phyloP scores from a whole-genome alignment of 2,329 filamentous ascomycete genomes.

The Monilinia vaccinii-corymbosi region DNA sequence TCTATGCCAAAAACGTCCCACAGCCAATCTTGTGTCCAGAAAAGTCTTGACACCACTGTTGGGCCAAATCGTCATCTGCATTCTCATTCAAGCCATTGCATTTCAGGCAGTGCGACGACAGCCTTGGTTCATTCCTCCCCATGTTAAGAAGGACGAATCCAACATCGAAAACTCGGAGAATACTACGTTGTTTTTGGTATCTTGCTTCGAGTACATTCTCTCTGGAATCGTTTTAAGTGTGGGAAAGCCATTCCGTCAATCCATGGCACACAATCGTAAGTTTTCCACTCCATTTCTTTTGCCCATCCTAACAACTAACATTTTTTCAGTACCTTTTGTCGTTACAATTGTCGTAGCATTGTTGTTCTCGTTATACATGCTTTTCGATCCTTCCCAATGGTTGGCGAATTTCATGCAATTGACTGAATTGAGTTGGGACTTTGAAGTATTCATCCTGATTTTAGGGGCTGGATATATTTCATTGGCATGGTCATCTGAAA shows the following conservation, averaged over 20 bases:
- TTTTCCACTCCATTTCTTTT: conserved; percentile 15
- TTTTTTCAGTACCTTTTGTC: conserved; percentile 65
- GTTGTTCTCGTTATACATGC: conserved; percentile 66
- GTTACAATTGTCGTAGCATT: conserved; percentile 63
- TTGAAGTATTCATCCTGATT: conserved; percentile 61
- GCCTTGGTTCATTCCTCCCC: conserved; percentile 78
- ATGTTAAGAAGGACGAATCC: conserved; percentile 65
- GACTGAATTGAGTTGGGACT: conserved; percentile 63
- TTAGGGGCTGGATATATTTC: conserved; percentile 62
- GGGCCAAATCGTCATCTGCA: conserved; percentile 76
- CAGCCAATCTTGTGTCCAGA: conserved; percentile 80
- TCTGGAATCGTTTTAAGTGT: conserved; percentile 83
- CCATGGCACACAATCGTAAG: conserved; percentile 70
- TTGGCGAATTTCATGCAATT: conserved; percentile 74
- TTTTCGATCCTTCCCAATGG: conserved; percentile 63
- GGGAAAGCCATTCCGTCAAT: conserved; percentile 81
- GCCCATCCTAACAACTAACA: conserved; percentile 4
- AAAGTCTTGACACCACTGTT: conserved; percentile 87
- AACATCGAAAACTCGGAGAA: conserved; percentile 92
- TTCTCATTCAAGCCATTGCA: conserved; percentile 64
- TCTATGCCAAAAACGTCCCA: conserved; percentile 77
- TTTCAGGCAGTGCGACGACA: conserved; percentile 70
- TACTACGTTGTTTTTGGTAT: conserved; percentile 79
- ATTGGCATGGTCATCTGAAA: conserved; percentile 63
- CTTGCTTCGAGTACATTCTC: conserved; percentile 91